phyloP scores from a whole-genome alignment of 345 rosid genomes.

The Pistacia atlantica region DNA sequence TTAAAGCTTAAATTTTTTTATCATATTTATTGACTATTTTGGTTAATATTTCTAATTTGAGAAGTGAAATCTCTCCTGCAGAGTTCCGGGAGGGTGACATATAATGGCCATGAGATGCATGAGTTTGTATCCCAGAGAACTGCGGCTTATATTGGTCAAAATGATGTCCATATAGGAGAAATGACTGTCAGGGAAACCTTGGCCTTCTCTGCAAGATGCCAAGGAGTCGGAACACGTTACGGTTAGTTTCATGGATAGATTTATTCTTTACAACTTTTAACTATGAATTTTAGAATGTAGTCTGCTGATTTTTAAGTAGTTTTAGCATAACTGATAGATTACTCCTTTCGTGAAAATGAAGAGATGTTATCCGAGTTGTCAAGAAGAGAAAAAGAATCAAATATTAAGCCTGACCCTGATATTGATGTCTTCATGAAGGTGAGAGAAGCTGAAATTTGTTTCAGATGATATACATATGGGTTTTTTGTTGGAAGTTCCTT shows the following conservation, averaged over 20 bases:
- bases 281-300: not conserved
- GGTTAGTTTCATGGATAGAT: slow-evolving; percentile 31
- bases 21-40: not conserved
- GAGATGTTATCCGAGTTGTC: slow-evolving; percentile 72
- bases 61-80: slow-evolving; percentile 5
- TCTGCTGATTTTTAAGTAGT: not conserved
- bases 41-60: slow-evolving; percentile 4
- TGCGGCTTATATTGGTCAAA: slow-evolving; percentile 67
- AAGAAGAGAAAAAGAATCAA: slow-evolving; percentile 81
- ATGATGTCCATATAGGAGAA: slow-evolving; percentile 77
- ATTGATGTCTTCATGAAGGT: slow-evolving; percentile 86
- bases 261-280: not conserved
- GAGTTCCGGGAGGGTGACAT: slow-evolving; percentile 48
- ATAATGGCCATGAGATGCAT: slow-evolving; percentile 49
- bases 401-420: slow-evolving; percentile 80
- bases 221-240: slow-evolving; percentile 62
- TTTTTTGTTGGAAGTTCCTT: too few relatives aligned
- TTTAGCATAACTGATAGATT: too few relatives aligned
- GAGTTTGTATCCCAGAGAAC: slow-evolving; percentile 55
- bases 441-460: not conserved
- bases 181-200: slow-evolving; percentile 90
- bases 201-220: slow-evolving; percentile 84
- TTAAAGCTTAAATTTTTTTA: not conserved
- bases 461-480: not conserved
- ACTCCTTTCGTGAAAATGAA: slow-evolving; percentile 21